Base-by-base conservation (phyloP, 2,329 filamentous ascomycete species). In the Colletotrichum salicis region DNA sequence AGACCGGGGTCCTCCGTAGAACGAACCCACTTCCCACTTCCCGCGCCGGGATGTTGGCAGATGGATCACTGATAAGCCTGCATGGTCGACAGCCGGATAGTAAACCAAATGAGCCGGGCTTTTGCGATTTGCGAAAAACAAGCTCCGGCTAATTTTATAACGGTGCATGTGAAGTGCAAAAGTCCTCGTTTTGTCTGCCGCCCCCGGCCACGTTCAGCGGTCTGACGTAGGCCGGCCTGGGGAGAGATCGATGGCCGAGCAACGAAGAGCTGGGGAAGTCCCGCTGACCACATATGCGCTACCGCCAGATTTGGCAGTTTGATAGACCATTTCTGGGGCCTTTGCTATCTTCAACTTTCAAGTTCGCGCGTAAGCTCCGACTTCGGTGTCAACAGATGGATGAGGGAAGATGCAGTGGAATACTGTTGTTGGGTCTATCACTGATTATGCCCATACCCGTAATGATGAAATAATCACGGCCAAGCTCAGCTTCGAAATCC, bases 41-140 rank as follows among this genome's bases (percentile, higher is more conserved):
- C 29, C 29, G 37, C n/a, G 29, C 51, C 12, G 45, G 29, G 56
- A 45, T 54, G 10, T 24, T 24, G 45, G 54, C 4, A 41, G 52
- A 55, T 65, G 54, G 67, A 19, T 54, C 56, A 48, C 52, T 67
- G 68, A 70, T 70, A 70, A 70, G 64, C 48, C 52, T 58, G 29
- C 64, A 22, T 15, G 15, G 19, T 19, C 29, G 52, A 64, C 57
- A 64, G 56, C 19, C n/a, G 41, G 62, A 57, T 64, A 64, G 64
- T 15, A 15, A 67, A 61, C 41, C 22, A 63, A 8, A 15, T 31
- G n/a, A 56, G 48, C 22, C 24, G 11, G 37, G 19, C 22, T 45
- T 48, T 45, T 24, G 10, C 48, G 11, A 4, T 12, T 15, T 29
- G 19, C 15, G 45, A 22, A 41, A 15, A 52, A 8, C 33, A 22